Conservation (phyloP, 495 filamentous ascomycete species). For the Beverwykella pulmonaria region DNA sequence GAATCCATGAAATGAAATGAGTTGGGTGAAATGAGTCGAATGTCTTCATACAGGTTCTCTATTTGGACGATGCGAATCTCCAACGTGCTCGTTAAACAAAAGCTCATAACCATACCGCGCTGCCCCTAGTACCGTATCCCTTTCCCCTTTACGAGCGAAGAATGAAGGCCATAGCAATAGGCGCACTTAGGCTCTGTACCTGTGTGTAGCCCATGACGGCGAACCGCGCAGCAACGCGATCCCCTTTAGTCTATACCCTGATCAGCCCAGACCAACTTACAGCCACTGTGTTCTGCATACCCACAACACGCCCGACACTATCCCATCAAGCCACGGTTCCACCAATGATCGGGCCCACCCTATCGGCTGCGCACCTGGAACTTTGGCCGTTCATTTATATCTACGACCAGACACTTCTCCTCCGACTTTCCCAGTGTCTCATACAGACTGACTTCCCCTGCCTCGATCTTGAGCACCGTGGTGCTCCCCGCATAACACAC, state of each 20-base stretch:
- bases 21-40: background rate
- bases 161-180: background rate
- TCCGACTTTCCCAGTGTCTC: constrained; percentile 67
- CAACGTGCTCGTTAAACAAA: background rate
- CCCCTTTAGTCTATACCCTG: background rate
- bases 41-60: background rate
- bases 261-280: background rate
- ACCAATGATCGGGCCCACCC: background rate
- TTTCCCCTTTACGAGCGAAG: background rate
- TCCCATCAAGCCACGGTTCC: background rate
- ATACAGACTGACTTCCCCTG: constrained; percentile 68
- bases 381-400: constrained; percentile 51
- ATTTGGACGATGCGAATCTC: background rate
- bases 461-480: constrained; percentile 72
- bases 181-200: background rate
- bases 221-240: background rate
- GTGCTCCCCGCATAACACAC: constrained; percentile 84
- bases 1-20: background rate
- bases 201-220: background rate
- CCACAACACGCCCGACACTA: background rate
- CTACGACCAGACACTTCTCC: constrained; percentile 66
- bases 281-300: background rate
- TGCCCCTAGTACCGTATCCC: background rate
- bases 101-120: background rate
- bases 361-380: constrained; percentile 25